Base-by-base conservation (phyloP, 768 basidiomycete species). In the Podaxis carcinomalis region DNA sequence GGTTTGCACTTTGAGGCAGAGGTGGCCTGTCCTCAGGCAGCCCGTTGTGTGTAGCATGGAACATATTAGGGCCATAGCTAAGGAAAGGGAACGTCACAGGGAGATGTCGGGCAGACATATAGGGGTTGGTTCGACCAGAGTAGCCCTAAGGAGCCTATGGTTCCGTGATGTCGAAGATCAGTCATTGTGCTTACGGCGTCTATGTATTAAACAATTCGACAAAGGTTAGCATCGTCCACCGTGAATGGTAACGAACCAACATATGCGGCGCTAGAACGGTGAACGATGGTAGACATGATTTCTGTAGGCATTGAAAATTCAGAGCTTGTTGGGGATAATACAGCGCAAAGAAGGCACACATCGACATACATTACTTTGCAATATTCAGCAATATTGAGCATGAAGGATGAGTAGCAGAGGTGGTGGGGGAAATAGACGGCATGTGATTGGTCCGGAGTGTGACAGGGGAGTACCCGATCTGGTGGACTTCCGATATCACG, bases 401-500 rank as follows among this genome's bases (percentile, higher is more conserved):
- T 3, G 19, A 27, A 6, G n/a, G 21, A 49, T 10, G 47, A 25
- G 14, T 4, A 44, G 23, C 23, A 16, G 13, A 1, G 21, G 40
- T 27, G 16, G 42, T 16, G 16, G 16, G 5, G 27, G 56, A 57
- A 66, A 66, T 57, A n/a, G 63, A 28, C 16, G 36, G 52, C 60
- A 63, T 66, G 63, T 66, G 65, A 66, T 66, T 66, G 65, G 65
- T 55, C 57, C 59, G 65, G 62, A 61, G 51, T 16, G 51, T 25
- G 58, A 52, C 37, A 32, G 28, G 13, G 11, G 25, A 25, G 35
- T 35, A 19, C 47, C 35, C 52, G 54, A 56, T 52, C 55, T 57
- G 65, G 63, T 47, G 47, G 21, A 57, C 56, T 62, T 66, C 64
- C 66, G 64, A 65, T 63, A 67, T 65, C 66, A 67, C 66, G 66